Evolutionary conservation across 768 basidiomycete species (phyloP).

Genomic region (Leccinum rimulosum): DNA sequence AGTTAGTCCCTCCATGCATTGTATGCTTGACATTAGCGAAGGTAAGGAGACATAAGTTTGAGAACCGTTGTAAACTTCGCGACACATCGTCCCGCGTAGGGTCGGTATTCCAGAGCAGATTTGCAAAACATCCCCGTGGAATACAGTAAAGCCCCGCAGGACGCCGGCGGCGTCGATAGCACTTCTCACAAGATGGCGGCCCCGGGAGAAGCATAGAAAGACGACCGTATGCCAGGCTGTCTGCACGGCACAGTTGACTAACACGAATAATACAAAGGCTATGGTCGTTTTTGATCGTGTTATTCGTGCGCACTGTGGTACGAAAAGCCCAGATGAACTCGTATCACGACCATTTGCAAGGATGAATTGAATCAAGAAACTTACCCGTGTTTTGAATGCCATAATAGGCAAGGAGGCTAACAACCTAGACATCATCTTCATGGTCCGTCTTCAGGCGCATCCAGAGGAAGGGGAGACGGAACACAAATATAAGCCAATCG

Average conservation of each 20-base stretch:
- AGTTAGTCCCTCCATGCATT: slow-evolving; percentile 42
- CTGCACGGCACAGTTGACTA: slow-evolving; percentile 41
- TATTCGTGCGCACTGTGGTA: slow-evolving; percentile 43
- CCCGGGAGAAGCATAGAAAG: slow-evolving; percentile 37
- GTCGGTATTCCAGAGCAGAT: slow-evolving; percentile 42
- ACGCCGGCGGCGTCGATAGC: slow-evolving; percentile 33
- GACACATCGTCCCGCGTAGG: slow-evolving; percentile 23
- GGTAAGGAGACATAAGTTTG: not conserved
- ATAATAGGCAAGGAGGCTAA: not conserved
- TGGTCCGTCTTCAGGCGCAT: slow-evolving; percentile 8
- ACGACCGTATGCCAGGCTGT: slow-evolving; percentile 40
- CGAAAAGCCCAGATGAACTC: not conserved
- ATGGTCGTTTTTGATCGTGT: slow-evolving; percentile 50
- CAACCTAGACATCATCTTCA: not conserved
- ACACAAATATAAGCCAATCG: not conserved
- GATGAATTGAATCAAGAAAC: not conserved
- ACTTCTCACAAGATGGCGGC: slow-evolving; percentile 31
- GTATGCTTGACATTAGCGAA: slow-evolving; percentile 6
- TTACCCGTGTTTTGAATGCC: slow-evolving; percentile 13
- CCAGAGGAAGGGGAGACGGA: slow-evolving; percentile 1
- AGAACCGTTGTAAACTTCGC: slow-evolving; percentile 15
- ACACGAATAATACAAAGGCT: slow-evolving; percentile 45
- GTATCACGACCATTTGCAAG: not conserved
- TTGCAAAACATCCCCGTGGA: slow-evolving; percentile 17
- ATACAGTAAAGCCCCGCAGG: slow-evolving; percentile 20